Conservation (phyloP, 352 stramenopile species). For the Phytophthora quininea region DNA sequence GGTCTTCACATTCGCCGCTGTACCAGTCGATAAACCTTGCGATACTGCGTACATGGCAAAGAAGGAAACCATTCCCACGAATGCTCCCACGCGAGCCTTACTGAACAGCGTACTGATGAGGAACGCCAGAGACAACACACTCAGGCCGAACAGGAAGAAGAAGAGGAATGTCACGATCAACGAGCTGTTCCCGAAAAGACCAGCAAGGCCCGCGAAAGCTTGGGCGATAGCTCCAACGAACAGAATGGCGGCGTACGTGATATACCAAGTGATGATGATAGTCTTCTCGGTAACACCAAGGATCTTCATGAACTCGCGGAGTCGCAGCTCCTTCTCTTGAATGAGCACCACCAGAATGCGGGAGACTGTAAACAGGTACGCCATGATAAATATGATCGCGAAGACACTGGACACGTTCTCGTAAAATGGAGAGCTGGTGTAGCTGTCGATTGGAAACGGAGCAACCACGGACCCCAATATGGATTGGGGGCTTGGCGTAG, state of each 20-base stretch:
- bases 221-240: slow-evolving; percentile 67
- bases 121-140: slow-evolving; percentile 44
- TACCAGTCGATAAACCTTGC: slow-evolving; percentile 31
- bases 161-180: slow-evolving; percentile 74
- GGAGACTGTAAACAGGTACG: slow-evolving; percentile 89
- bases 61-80: slow-evolving; percentile 82
- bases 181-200: slow-evolving; percentile 51
- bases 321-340: slow-evolving; percentile 87
- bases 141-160: slow-evolving; percentile 73
- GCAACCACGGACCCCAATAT: slow-evolving; percentile 33
- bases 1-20: slow-evolving; percentile 33
- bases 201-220: slow-evolving; percentile 37
- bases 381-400: slow-evolving; percentile 88
- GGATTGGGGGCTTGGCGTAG: slow-evolving; percentile 52
- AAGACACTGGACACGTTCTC: slow-evolving; percentile 54
- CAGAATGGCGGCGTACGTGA: slow-evolving; percentile 89
- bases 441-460: slow-evolving; percentile 49
- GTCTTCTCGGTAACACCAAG: slow-evolving; percentile 86
- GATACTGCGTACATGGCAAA: slow-evolving; percentile 85
- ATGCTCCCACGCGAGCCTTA: slow-evolving; percentile 53
- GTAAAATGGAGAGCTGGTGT: slow-evolving; percentile 62
- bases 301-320: slow-evolving; percentile 91
- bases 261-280: slow-evolving; percentile 75
- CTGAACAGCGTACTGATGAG: slow-evolving; percentile 80
- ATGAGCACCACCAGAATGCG: slow-evolving; percentile 85